Base-by-base conservation (phyloP, 768 basidiomycete genomes). In the Mycena galopus region DNA sequence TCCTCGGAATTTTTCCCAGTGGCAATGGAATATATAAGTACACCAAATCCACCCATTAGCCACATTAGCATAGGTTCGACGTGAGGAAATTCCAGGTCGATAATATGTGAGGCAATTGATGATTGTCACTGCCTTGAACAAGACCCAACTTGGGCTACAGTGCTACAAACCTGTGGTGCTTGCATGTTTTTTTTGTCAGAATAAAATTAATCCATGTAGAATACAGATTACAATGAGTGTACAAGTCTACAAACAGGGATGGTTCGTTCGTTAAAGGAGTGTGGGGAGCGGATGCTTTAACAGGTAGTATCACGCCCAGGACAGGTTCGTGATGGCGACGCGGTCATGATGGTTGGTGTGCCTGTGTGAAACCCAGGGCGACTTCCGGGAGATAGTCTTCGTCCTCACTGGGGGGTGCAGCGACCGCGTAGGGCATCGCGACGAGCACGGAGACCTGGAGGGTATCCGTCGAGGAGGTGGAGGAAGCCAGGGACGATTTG, bases 361-460 rank as follows among this genome's bases (percentile, higher is more conserved):
- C 72, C 44, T 82, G 81, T 35, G 86, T 79, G 17, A 87, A 76
- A 27, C 89, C 90, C 5, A 91, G 78, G 5, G 86, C 85, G 4
- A 91, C 81, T 53, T 90, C 85, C 33, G 89, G 89, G 11, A 90
- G 78, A 33, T 78, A 76, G 50, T 83, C 83, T 35, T 62, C 44
- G 4, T 19, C 17, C 19, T 62, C 60, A 6, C 78, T 80, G n/a
- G 82, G 79, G 25, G 29, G 50, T 11, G 25, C 21, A 63, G 69
- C 71, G 72, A 50, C 67, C 14, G 75, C 82, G 21, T 84, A 80
- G 3, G 91, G 90, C 90, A 91, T 91, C 21, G 86, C 84, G 55
- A 92, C 84, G 69, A 92, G 81, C 3, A 91, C 88, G 21, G 89
- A 85, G 14, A 92, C 83, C 75, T 90, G 88, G 25, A 90, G 79